Evolutionary conservation across 1,284 basidiomycete species (phyloP).

Genomic region (Marasmius fiardii): DNA sequence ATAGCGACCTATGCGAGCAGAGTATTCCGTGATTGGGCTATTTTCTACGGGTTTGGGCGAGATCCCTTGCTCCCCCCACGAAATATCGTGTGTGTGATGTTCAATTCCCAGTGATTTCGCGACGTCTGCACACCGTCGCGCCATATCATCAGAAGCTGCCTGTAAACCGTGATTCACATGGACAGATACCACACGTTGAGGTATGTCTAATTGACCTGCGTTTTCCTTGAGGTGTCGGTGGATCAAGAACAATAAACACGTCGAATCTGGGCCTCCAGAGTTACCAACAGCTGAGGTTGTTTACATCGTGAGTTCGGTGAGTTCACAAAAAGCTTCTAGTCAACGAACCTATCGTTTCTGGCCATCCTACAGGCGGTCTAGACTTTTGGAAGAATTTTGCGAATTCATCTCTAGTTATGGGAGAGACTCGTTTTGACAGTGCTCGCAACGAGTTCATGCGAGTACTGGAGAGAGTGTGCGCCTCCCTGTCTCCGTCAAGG

Average conservation of each 20-base stretch:
- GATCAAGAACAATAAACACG: slow-evolving; percentile 68
- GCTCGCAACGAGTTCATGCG: not conserved
- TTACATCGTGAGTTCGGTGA: not conserved
- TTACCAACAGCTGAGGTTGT: slow-evolving; percentile 57
- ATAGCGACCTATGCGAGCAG: slow-evolving; percentile 59
- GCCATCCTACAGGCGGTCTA: slow-evolving; percentile 38
- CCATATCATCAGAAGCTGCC: slow-evolving; percentile 50
- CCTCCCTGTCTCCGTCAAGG: no score
- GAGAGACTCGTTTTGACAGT: not conserved
- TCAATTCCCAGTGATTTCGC: slow-evolving; percentile 44
- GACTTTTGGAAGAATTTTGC: slow-evolving; percentile 32
- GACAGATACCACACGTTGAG: slow-evolving; percentile 47
- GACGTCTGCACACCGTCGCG: slow-evolving; percentile 37
- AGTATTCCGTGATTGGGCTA: slow-evolving; percentile 43
- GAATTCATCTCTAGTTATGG: slow-evolving; percentile 46
- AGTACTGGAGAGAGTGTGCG: not conserved
- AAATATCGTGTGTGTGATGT: slow-evolving; percentile 44
- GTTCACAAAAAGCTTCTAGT: not conserved
- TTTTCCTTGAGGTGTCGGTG: slow-evolving; percentile 33
- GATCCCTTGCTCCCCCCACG: slow-evolving; percentile 53
- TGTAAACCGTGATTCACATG: slow-evolving; percentile 70
- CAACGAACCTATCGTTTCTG: slow-evolving; percentile 35
- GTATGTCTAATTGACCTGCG: slow-evolving; percentile 11
- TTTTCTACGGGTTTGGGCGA: slow-evolving; percentile 35
- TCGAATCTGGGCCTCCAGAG: slow-evolving; percentile 79